Conservation (phyloP, 805 yeast species). For the Candida awuae region DNA sequence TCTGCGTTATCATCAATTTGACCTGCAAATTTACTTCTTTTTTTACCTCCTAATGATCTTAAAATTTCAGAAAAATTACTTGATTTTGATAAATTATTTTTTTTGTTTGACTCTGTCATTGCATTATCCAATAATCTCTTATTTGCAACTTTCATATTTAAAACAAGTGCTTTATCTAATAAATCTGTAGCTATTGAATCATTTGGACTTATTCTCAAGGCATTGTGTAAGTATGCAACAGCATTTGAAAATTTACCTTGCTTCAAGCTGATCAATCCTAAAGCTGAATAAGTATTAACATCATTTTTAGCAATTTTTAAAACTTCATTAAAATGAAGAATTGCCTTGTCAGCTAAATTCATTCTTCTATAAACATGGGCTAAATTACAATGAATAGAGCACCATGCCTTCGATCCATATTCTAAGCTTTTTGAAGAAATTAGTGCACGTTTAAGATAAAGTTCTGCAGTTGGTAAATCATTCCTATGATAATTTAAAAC, state of each 20-base stretch:
- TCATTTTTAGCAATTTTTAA: slow-evolving; percentile 61
- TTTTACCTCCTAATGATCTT: background rate
- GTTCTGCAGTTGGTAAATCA: slow-evolving; percentile 61
- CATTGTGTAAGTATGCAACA: slow-evolving; percentile 68
- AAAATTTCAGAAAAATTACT: slow-evolving; percentile 1
- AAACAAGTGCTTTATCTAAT: slow-evolving; percentile 67
- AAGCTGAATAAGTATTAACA: slow-evolving; percentile 65
- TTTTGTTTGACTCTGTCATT: background rate
- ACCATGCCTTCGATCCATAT: slow-evolving; percentile 76
- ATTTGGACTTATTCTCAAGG: slow-evolving; percentile 67
- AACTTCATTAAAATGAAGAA: slow-evolving; percentile 71
- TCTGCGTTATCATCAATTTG: slow-evolving; percentile 32
- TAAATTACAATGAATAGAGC: slow-evolving; percentile 75
- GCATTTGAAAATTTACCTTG: slow-evolving; percentile 57
- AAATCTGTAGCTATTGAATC: slow-evolving; percentile 83
- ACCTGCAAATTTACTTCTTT: slow-evolving; percentile 1
- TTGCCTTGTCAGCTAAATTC: slow-evolving; percentile 54
- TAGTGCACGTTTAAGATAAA: slow-evolving; percentile 61
- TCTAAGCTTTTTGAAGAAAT: slow-evolving; percentile 59
- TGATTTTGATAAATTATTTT: too few species aligned
- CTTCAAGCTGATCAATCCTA: slow-evolving; percentile 76
- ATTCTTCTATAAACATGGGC: slow-evolving; percentile 81
- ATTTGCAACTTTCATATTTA: slow-evolving; percentile 33
- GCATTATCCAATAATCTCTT: slow-evolving; percentile 9
- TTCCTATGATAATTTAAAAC: slow-evolving; percentile 78